Percentiles rank a stretch among this genome's conserved stretches.
Conservation (phyloP, 1,284 basidiomycete species). For the Sparassis latifolia region DNA sequence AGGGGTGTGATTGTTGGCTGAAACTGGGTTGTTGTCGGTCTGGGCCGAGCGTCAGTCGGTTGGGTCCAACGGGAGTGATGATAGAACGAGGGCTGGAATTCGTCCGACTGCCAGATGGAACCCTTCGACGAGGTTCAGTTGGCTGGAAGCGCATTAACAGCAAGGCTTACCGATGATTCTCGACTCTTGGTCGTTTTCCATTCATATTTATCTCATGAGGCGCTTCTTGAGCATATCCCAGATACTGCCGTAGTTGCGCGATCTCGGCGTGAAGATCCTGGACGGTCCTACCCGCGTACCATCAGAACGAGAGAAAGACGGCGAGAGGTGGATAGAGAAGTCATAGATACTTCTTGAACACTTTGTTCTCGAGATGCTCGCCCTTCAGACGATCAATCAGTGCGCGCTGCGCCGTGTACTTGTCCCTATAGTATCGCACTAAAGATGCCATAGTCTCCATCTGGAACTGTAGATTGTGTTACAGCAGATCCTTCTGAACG, state of each 20-base stretch:
- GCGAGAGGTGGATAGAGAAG: background rate
- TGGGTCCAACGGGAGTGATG: conserved; percentile 43
- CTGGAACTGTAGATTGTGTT: conserved; percentile 59
- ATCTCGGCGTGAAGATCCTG: conserved; percentile 48
- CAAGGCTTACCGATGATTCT: conserved; percentile 35
- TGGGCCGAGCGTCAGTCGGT: conserved; percentile 53
- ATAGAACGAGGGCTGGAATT: conserved; percentile 53
- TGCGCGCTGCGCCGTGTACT: conserved; percentile 45
- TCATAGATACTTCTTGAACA: conserved; percentile 44
- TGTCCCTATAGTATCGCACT: conserved; percentile 51
- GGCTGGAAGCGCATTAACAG: background rate
- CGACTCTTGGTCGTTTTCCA: conserved; percentile 56
- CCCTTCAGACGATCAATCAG: conserved; percentile 40
- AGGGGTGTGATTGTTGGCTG: conserved; percentile 19
- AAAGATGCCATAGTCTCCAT: conserved; percentile 66
- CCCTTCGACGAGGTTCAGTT: conserved; percentile 8
- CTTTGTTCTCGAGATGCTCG: conserved; percentile 35
- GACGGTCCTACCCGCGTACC: conserved; percentile 32
- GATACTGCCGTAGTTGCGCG: conserved; percentile 35
- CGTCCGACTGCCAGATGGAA: conserved; percentile 28
- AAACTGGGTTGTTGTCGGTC: conserved; percentile 44
- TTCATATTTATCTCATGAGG: conserved; percentile 44
- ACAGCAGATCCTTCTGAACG: conserved; percentile 27
- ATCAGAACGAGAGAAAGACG: background rate
- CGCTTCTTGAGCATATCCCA: conserved; percentile 20